Conservation (phyloP, 169 alveolate genomes). For the Neospora caninum region DNA sequence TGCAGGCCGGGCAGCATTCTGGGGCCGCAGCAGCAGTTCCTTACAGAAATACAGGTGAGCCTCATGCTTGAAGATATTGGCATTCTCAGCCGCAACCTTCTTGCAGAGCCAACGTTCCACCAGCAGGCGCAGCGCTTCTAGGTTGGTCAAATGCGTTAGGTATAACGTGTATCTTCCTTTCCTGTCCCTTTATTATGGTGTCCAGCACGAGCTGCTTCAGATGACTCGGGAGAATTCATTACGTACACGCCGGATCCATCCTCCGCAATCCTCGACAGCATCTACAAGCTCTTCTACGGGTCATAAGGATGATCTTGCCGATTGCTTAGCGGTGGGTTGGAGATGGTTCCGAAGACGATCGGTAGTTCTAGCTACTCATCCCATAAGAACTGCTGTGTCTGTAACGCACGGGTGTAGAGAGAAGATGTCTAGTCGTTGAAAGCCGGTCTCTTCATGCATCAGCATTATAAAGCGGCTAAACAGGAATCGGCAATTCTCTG, state of each 20-base stretch:
- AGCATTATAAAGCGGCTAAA: too few relatives aligned
- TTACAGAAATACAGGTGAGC: conserved; percentile 69
- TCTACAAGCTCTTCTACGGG: not conserved
- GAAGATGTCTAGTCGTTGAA: not conserved
- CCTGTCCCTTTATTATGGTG: too few relatives aligned
- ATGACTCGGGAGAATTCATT: not conserved
- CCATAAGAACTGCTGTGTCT: not conserved
- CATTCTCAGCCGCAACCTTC: not conserved
- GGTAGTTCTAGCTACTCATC: not conserved
- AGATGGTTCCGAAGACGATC: not conserved
- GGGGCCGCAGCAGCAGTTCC: conserved; percentile 93
- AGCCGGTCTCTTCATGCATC: not conserved
- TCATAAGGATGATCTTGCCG: conserved; percentile 6
- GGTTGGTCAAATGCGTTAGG: too few relatives aligned
- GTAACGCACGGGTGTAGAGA: not conserved
- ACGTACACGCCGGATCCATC: not conserved
- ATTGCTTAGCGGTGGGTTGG: conserved; percentile 20
- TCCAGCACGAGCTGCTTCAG: conserved; percentile 40
- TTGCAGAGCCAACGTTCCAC: not conserved
- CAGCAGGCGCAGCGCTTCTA: too few relatives aligned
- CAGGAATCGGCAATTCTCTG: too few relatives aligned
- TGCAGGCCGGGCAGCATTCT: conserved; percentile 95
- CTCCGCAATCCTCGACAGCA: not conserved
- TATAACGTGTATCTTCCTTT: too few relatives aligned
- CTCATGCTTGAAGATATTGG: not conserved